Evolutionary conservation across 441 rosid species (phyloP).

Genomic region (Aquilaria agallochum): DNA sequence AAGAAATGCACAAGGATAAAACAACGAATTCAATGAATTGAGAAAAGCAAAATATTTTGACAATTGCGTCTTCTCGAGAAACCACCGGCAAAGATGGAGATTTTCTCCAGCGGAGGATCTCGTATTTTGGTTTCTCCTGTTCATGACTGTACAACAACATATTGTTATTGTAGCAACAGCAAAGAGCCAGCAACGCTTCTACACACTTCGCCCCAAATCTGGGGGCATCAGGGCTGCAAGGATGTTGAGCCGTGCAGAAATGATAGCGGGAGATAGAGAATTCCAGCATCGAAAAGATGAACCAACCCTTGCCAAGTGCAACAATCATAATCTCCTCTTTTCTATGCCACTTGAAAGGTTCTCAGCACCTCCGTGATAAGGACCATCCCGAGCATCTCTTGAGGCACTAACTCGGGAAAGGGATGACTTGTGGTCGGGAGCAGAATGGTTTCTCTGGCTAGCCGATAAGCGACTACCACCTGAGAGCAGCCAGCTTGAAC

Average conservation of each 20-base stretch:
- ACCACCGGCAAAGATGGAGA: not conserved
- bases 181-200: not conserved
- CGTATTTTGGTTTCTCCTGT: not conserved
- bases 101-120: not conserved
- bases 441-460: conserved; percentile 51
- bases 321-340: not conserved
- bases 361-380: conserved; percentile 40
- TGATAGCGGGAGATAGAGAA: not conserved
- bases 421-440: conserved; percentile 37
- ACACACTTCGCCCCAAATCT: conserved; percentile 2
- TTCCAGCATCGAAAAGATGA: not conserved
- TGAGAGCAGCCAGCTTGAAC: conserved; percentile 46
- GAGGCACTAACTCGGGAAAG: conserved; percentile 36
- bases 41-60: not conserved
- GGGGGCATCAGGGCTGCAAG: not conserved
- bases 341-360: conserved; percentile 16
- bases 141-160: conserved; percentile 10
- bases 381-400: conserved; percentile 42
- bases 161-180: not conserved
- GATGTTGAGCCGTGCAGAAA: not conserved
- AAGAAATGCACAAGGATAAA: not conserved
- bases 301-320: conserved; percentile 33
- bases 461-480: conserved; percentile 40
- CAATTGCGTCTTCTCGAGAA: not conserved
- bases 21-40: conserved; percentile 2